A percentile compares a stretch with the other conserved stretches of the same genome.
Evolutionary conservation across 345 rosid species (phyloP).

Genomic region (Clausena lansium): DNA sequence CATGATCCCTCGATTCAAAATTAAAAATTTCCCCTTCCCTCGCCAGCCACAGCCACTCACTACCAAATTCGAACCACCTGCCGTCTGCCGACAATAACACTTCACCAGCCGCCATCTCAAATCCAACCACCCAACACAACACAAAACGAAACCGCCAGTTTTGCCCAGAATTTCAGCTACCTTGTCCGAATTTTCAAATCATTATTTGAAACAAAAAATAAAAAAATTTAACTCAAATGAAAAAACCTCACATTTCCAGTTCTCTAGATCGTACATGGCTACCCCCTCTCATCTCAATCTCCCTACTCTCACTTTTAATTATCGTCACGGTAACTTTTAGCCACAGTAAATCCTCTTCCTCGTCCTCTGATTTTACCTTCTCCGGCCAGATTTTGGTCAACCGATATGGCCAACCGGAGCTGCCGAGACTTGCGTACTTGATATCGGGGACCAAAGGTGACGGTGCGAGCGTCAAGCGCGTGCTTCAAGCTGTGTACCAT

Average conservation of each 20-base stretch:
- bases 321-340: conserved; percentile 35
- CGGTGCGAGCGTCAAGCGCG: conserved; percentile 49
- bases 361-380: conserved; percentile 6
- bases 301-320: conserved; percentile 37
- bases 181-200: neutral
- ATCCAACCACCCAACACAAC: neutral
- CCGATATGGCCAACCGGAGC: conserved; percentile 22
- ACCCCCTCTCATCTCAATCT: conserved; percentile 28
- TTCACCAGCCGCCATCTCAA: neutral
- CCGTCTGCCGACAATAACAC: neutral
- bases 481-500: conserved; percentile 70
- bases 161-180: neutral
- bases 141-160: neutral
- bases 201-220: neutral
- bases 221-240: conserved; percentile 35
- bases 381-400: conserved; percentile 16
- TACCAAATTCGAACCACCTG: neutral
- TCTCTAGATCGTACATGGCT: conserved; percentile 49
- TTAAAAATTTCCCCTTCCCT: conserved; percentile 11
- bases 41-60: neutral
- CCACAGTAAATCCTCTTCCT: conserved; percentile 28
- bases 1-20: neutral
- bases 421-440: conserved; percentile 73
- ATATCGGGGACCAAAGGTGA: conserved; percentile 84
- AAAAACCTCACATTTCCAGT: conserved; percentile 48